Evolutionary conservation across 2,329 filamentous ascomycete genomes (phyloP), one percentile per base, ranked within the genome.

Genomic region (Cladosporium phlei): DNA sequence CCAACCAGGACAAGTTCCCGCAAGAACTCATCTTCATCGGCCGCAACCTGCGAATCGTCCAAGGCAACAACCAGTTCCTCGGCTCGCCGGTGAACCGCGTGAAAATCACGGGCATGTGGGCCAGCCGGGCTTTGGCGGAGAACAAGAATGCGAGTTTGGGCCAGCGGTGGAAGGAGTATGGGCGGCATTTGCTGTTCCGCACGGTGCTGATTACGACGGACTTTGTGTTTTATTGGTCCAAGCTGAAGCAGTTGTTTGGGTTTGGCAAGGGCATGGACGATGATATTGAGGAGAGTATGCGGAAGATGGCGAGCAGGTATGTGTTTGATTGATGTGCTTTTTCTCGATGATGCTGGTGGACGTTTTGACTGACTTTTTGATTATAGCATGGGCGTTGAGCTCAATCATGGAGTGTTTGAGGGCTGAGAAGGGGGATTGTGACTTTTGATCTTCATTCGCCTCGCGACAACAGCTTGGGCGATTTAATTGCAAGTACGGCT

Each of bases 101-200:
- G 66, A 96, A 96, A 71, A 89, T 95, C 64, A 96, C 93, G 52
- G 90, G 90, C 17, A 76, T 82, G 48, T 97, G 91, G 91, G 91
- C 91, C 1, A 87, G 82, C 50, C 75, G 86, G 17, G 89, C 88
- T 44, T 70, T 97, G n/a, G 84, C 85, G 19, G 83, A 94, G 66
- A 82, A 84, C 53, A 76, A 72, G 12, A 78, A 86, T 61, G 70
- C 88, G 47, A 77, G 77, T 3, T 71, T 78, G 48, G 61, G 68
- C 0, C 77, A 88, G 66, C 73, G 86, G 39, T 71, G 85, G 56
- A 68, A 71, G 45, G 87, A 91, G 60, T 83, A 82, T 53, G 84
- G 85, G 66, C 75, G 80, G 17, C 91, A 97, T 69, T 44, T 94
- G 16, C 58, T 95, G n/a, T 97, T 97, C 70, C 80, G 82, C 57